Base-by-base conservation (phyloP, 202 grass and related monocot genomes). In the Panicum hallii region DNA sequence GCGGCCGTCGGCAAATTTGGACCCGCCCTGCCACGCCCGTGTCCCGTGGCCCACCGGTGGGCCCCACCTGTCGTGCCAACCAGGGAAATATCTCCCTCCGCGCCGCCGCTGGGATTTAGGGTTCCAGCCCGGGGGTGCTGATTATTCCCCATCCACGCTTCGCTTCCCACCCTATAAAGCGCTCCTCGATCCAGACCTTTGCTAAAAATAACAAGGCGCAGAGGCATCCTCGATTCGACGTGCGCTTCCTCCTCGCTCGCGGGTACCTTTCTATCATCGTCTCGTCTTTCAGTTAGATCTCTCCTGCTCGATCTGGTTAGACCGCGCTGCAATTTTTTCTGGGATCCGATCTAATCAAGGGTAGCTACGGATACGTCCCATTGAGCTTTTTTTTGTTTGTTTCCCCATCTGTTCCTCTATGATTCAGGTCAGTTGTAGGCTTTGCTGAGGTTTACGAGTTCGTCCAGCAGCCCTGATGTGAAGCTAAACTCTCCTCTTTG, bases 51-150 rank as follows among this genome's bases (percentile, higher is more conserved):
- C 36, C 36, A 38, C 36, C 36, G 36, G 11, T 4, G 36, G 57
- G 17, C 15, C 69, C 84, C 77, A 72, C 58, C 16, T 74, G 68
- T 65, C 84, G 48, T 47, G 16, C 77, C 49, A 15, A 66, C 5
- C 57, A 11, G 22, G 58, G 40, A 87, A 81, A 87, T 81, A 87
- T 87, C 84, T 56, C 17, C 11, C 36, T 40, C 12, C 17, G 38
- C 55, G 60, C 28, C 60, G 77, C 76, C 76, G 84, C 67, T 17
- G 58, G 22, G 77, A 66, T 57, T 86, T 80, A 86, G 84, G 84
- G 84, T 74, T 86, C 66, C 64, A 49, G 72, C 32, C 47, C 5
- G 53, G 52, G 52, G 20, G 34, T 4, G n/a, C 6, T 50, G 15
- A 52, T 58, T 14, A 57, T 74, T 73, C 69, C 44, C 69, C 44